These are phyloP conservation scores for Crithidia brevicula DNA, from an alignment of 208 protist genomes.

Conservation along the genomic window DNA sequence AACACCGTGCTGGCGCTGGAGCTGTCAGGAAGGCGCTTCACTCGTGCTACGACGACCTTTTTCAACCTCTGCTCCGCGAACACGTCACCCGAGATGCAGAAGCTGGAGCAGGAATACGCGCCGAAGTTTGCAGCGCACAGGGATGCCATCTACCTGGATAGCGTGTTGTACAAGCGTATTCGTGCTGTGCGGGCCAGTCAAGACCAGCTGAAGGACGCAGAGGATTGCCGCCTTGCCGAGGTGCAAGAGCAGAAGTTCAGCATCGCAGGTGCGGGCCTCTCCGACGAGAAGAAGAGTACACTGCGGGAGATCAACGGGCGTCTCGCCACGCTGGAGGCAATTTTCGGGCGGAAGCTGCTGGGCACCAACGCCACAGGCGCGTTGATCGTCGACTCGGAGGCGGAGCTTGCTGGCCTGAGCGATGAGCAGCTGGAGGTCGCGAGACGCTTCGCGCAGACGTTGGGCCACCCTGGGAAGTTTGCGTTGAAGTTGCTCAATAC, in stretches of 20 bases:
- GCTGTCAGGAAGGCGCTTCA: conserved; percentile 35
- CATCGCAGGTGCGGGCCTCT: conserved; percentile 46
- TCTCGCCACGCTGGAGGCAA: conserved; percentile 39
- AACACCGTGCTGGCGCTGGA: conserved; percentile 66
- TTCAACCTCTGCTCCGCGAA: conserved; percentile 52
- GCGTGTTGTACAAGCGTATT: conserved; percentile 44
- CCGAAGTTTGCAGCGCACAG: conserved; percentile 39
- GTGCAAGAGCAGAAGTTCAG: conserved; percentile 38
- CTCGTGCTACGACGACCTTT: conserved; percentile 31
- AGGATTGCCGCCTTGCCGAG: conserved; percentile 42
- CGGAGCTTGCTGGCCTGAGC: conserved; percentile 38
- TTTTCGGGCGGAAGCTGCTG: conserved; percentile 51
- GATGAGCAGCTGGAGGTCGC: conserved; percentile 32
- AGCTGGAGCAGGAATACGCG: conserved; percentile 51
- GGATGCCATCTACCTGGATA: conserved; percentile 55
- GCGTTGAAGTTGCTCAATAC: conserved; percentile 56
- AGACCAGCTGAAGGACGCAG: conserved; percentile 27
- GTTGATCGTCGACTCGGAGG: conserved; percentile 39
- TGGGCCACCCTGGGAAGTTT: conserved; percentile 42
- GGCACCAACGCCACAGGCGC: conserved; percentile 25
- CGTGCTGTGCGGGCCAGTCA: conserved; percentile 36
- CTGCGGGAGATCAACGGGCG: conserved; percentile 46
- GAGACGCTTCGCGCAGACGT: conserved; percentile 32
- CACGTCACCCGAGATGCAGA: conserved; percentile 46
- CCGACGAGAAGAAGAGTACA: conserved; percentile 33